phyloP scores from a whole-genome alignment of 768 basidiomycete species.

The Ramaria sp. region DNA sequence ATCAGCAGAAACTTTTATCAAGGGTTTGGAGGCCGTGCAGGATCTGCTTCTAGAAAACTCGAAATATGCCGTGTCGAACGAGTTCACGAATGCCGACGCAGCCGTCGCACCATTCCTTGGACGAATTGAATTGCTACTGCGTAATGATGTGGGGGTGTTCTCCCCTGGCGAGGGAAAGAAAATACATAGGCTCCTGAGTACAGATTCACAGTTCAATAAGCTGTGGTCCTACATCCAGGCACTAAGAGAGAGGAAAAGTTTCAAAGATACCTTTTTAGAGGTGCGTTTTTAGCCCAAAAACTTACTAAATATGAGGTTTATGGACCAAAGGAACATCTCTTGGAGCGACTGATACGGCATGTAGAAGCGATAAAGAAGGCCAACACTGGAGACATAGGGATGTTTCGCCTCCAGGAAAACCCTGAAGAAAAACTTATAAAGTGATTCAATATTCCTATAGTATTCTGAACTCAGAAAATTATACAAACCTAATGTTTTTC shows the following conservation, averaged over 20 bases:
- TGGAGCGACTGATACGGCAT: not conserved
- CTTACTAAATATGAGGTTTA: not conserved
- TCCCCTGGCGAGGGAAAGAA: slow-evolving; percentile 36
- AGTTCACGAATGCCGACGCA: slow-evolving; percentile 55
- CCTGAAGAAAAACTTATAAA: too few relatives aligned
- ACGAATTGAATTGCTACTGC: slow-evolving; percentile 32
- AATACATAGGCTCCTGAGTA: slow-evolving; percentile 30
- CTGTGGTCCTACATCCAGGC: slow-evolving; percentile 37
- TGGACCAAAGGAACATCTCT: not conserved
- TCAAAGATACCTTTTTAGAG: slow-evolving; percentile 40
- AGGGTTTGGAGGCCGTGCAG: slow-evolving; percentile 38
- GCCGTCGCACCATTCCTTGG: slow-evolving; percentile 51
- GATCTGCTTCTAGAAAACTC: slow-evolving; percentile 35
- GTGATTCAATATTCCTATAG: not conserved
- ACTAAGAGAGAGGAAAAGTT: slow-evolving; percentile 40
- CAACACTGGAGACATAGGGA: not conserved
- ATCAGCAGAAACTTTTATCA: slow-evolving; percentile 28
- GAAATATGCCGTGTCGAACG: slow-evolving; percentile 26
- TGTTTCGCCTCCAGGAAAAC: too few relatives aligned
- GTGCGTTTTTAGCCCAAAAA: slow-evolving; percentile 22
- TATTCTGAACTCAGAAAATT: too few relatives aligned
- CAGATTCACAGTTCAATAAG: slow-evolving; percentile 36
- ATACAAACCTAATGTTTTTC: too few relatives aligned
- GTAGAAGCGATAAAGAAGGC: not conserved
- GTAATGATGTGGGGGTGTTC: slow-evolving; percentile 43